Conservation (phyloP, 371 early-diverging fungal genomes). For the Mortierella sp. region DNA sequence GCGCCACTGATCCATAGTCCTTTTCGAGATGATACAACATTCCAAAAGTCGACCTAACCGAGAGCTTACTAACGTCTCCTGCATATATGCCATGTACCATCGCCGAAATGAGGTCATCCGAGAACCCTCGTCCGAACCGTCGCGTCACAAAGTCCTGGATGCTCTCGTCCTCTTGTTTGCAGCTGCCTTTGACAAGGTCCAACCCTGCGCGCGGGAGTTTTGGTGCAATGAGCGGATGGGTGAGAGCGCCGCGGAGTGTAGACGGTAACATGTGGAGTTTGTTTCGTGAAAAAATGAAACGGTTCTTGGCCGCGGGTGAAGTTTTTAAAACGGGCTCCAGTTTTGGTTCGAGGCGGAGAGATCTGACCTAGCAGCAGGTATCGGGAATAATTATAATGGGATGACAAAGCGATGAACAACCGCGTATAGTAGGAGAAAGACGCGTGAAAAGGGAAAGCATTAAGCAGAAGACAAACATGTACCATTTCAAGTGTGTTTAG, state of each 20-base stretch:
- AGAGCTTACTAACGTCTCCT: slow-evolving; percentile 82
- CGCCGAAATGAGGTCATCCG: slow-evolving; percentile 84
- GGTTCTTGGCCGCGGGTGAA: slow-evolving; percentile 82
- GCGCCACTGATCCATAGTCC: slow-evolving; percentile 72
- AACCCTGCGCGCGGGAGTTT: slow-evolving; percentile 63
- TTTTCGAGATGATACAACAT: slow-evolving; percentile 75
- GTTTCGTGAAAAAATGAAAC: slow-evolving; percentile 82
- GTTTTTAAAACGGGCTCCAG: slow-evolving; percentile 72
- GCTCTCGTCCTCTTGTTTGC: slow-evolving; percentile 76
- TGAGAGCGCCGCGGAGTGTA: slow-evolving; percentile 36
- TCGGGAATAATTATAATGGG: not conserved
- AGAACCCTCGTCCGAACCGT: slow-evolving; percentile 78
- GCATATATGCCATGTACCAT: slow-evolving; percentile 95
- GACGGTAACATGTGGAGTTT: slow-evolving; percentile 68
- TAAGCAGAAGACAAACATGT: slow-evolving; percentile 10
- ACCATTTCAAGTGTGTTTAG: slow-evolving; percentile 85
- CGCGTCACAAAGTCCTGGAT: slow-evolving; percentile 79
- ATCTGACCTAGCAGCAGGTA: slow-evolving; percentile 62
- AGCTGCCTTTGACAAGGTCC: slow-evolving; percentile 62
- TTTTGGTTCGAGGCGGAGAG: slow-evolving; percentile 65
- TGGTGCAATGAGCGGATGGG: slow-evolving; percentile 40
- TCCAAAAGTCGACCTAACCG: slow-evolving; percentile 78
- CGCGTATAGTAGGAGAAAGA: too few relatives aligned
- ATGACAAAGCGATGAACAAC: not conserved
- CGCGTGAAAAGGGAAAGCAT: too few relatives aligned